Conservation (phyloP, 2,329 filamentous ascomycete genomes). For the Fusarium zealandicum region DNA sequence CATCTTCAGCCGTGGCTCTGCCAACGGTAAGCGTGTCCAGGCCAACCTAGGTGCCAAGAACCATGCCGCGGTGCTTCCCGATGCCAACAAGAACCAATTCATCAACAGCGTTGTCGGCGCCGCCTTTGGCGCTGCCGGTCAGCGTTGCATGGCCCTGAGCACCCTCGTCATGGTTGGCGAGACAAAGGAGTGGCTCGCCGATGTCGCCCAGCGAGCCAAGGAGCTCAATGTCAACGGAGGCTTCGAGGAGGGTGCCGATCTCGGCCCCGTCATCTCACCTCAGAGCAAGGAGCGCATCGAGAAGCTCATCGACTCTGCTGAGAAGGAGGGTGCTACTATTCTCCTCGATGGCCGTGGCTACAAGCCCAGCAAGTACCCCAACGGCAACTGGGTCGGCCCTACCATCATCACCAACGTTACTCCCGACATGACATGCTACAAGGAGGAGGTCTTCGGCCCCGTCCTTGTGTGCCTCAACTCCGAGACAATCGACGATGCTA, state of each 20-base stretch:
- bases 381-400: slow-evolving; percentile 85
- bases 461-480: slow-evolving; percentile 84
- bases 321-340: slow-evolving; percentile 82
- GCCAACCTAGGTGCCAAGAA: slow-evolving; percentile 90
- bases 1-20: slow-evolving; percentile 79
- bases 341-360: slow-evolving; percentile 81
- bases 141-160: slow-evolving; percentile 86
- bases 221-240: slow-evolving; percentile 78
- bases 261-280: slow-evolving; percentile 83
- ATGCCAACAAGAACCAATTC: slow-evolving; percentile 90
- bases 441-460: slow-evolving; percentile 84
- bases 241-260: slow-evolving; percentile 80
- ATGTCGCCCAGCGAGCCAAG: slow-evolving; percentile 79
- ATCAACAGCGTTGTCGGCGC: slow-evolving; percentile 84
- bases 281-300: slow-evolving; percentile 83
- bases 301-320: slow-evolving; percentile 75
- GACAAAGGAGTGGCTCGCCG: slow-evolving; percentile 81
- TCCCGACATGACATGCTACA: slow-evolving; percentile 83
- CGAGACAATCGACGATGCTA: slow-evolving; percentile 78
- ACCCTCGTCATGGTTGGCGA: slow-evolving; percentile 85
- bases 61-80: slow-evolving; percentile 82
- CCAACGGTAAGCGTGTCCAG: slow-evolving; percentile 87
- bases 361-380: slow-evolving; percentile 79
- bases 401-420: slow-evolving; percentile 86
- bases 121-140: slow-evolving; percentile 83